Evolutionary conservation across 148 eudicot species (phyloP), one percentile per base, ranked within the genome.

Genomic region (Chenopodium formosanum): DNA sequence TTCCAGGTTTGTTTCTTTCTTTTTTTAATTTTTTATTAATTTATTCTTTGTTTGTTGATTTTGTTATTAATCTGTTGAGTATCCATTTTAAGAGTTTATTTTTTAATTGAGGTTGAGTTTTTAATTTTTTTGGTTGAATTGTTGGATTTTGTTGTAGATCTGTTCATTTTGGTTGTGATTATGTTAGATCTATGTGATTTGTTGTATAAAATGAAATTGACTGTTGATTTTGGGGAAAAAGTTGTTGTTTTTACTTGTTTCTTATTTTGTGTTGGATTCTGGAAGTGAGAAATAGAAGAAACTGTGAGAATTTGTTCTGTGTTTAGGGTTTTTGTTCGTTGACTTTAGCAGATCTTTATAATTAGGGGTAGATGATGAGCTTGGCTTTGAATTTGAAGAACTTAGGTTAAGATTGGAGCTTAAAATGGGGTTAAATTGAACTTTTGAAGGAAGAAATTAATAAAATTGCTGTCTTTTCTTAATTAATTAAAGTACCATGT

Each of bases 61-160:
- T 80, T 48, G 14, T 53, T 32, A 19, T 52, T 20, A 5, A 4
- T 70, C 25, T 12, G 52, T 23, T 47, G 20, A 48, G 25, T 23
- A 6, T 40, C 44, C 44, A 40, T 4, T 4, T 40, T 40, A 4
- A 40, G 44, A 5, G 44, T 3, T 73, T n/a, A 2, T 46, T 73
- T 11, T 17, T 71, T 50, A 40, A 13, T 79, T 11, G 22, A 50
- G 13, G 66, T 25, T 53, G 40, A 65, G 23, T 52, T 9, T 68
- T 69, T 47, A 9, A 7, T 37, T 62, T 79, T 37, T 64, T 73
- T 74, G n/a, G 0, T 56, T 71, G 34, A 8, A 65, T 78, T 77
- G 62, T 56, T 13, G 53, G 44, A 65, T 10, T 73, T 80, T 78
- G 67, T 73, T 73, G 69, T 78, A 76, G 81, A 76, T 84, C 78